Conservation (phyloP, 2,329 filamentous ascomycete species). For the Knufia fluminis region DNA sequence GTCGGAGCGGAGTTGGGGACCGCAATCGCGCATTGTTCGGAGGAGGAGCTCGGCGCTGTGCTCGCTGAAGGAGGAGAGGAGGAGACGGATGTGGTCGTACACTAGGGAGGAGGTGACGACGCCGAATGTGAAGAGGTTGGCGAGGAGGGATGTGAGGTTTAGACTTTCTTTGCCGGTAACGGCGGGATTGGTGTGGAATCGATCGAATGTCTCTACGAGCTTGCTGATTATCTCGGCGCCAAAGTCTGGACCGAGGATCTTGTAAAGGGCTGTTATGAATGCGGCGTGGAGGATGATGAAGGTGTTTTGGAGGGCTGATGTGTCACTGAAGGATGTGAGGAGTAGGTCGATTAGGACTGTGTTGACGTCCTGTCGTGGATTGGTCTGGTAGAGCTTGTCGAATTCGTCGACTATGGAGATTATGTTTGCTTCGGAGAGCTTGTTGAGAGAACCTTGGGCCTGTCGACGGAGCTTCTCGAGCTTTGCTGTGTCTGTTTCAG, state of each 20-base stretch:
- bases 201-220: slow-evolving; percentile 65
- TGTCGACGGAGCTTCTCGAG: slow-evolving; percentile 64
- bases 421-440: slow-evolving; percentile 83
- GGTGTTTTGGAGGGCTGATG: slow-evolving; percentile 70
- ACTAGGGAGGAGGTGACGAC: slow-evolving; percentile 72
- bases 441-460: slow-evolving; percentile 81
- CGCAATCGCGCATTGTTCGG: slow-evolving; percentile 70
- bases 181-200: slow-evolving; percentile 42
- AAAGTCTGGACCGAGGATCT: slow-evolving; percentile 77
- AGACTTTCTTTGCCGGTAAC: slow-evolving; percentile 51
- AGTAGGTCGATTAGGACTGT: slow-evolving; percentile 68
- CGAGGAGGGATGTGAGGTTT: slow-evolving; percentile 73
- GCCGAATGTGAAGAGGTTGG: slow-evolving; percentile 87
- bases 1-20: slow-evolving; percentile 74
- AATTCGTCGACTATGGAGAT: slow-evolving; percentile 73
- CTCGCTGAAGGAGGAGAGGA: slow-evolving; percentile 68
- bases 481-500: slow-evolving; percentile 56
- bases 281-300: slow-evolving; percentile 86
- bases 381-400: slow-evolving; percentile 71
- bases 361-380: slow-evolving; percentile 82
- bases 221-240: slow-evolving; percentile 77
- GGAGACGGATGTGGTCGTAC: slow-evolving; percentile 80
- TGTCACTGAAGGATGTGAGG: slow-evolving; percentile 68
- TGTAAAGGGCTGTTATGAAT: slow-evolving; percentile 81
- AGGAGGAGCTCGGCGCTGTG: slow-evolving; percentile 81